Evolutionary conservation across 2,329 filamentous ascomycete genomes (phyloP).

Genomic region (Teratosphaeria pseudoeucalypti): DNA sequence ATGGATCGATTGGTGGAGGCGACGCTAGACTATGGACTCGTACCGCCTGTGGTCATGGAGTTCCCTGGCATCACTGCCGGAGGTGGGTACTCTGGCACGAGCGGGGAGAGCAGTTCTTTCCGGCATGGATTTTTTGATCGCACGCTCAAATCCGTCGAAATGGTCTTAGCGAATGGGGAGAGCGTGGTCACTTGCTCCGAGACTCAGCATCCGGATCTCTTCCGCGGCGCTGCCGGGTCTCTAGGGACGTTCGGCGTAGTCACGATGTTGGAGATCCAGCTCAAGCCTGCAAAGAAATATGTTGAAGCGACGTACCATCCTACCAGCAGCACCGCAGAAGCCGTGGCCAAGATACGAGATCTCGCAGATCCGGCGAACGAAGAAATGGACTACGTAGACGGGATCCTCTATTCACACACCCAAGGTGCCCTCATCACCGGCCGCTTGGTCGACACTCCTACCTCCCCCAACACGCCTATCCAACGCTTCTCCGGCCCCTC

Average conservation of each 20-base stretch:
- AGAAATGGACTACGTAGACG: constrained; percentile 42
- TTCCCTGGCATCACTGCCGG: constrained; percentile 64
- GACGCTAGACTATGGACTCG: constrained; percentile 44
- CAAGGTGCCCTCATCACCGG: constrained; percentile 36
- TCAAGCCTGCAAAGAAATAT: constrained; percentile 37
- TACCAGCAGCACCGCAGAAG: constrained; percentile 31
- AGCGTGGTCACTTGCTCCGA: constrained; percentile 43
- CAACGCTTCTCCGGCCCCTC: constrained; percentile 31
- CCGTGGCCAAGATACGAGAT: constrained; percentile 30
- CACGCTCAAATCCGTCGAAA: constrained; percentile 52
- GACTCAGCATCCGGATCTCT: constrained; percentile 47
- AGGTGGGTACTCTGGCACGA: constrained; percentile 43
- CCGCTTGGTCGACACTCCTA: constrained; percentile 27
- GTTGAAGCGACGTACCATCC: constrained; percentile 42
- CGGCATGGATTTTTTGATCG: constrained; percentile 47
- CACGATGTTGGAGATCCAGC: constrained; percentile 43
- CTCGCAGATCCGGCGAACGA: constrained; percentile 25
- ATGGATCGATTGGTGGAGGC: constrained; percentile 55
- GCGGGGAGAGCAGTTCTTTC: constrained; percentile 59
- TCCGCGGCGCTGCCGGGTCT: constrained; percentile 54
- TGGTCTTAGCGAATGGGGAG: constrained; percentile 53
- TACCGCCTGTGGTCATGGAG: constrained; percentile 60
- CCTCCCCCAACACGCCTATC: constrained; percentile 4
- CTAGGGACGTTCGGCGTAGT: constrained; percentile 59
- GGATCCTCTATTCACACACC: constrained; percentile 37